Percentiles rank a stretch among this genome's conserved stretches.
phyloP scores from a whole-genome alignment of 2,329 filamentous ascomycete species.

The Ascomycota sp. region DNA sequence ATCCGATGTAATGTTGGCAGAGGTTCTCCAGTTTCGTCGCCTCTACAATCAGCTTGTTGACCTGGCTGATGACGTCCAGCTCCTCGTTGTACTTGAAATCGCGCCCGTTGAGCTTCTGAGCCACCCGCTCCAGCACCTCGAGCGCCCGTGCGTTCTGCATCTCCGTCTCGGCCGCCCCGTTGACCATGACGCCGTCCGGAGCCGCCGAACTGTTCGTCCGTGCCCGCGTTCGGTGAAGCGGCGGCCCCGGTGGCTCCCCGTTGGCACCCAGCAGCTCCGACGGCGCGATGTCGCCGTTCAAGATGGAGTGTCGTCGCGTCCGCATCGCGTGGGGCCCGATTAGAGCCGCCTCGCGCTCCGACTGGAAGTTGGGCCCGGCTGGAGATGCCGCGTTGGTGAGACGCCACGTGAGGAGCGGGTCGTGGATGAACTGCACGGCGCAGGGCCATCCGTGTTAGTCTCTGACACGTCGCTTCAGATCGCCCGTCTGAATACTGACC shows the following conservation, averaged over 20 bases:
- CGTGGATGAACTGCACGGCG: slow-evolving; percentile 66
- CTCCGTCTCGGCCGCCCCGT: slow-evolving; percentile 34
- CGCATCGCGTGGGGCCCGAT: slow-evolving; percentile 24
- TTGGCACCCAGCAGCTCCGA: slow-evolving; percentile 29
- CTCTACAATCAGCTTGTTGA: slow-evolving; percentile 83
- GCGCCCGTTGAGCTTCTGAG: slow-evolving; percentile 81
- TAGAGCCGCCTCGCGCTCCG: slow-evolving; percentile 33
- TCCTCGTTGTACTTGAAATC: slow-evolving; percentile 80
- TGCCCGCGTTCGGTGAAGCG: slow-evolving; percentile 26
- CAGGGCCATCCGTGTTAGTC: neutral
- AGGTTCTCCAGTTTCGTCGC: slow-evolving; percentile 93
- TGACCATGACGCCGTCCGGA: slow-evolving; percentile 13
- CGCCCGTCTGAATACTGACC: slow-evolving; percentile 30
- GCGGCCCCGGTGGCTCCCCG: slow-evolving; percentile 21
- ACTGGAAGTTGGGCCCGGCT: slow-evolving; percentile 42
- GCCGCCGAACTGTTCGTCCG: slow-evolving; percentile 35
- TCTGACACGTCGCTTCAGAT: neutral
- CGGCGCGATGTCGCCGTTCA: slow-evolving; percentile 38
- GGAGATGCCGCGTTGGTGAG: slow-evolving; percentile 44
- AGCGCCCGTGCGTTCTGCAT: slow-evolving; percentile 82
- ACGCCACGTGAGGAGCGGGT: slow-evolving; percentile 95
- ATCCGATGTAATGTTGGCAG: slow-evolving; percentile 96
- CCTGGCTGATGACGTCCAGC: slow-evolving; percentile 65
- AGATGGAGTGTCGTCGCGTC: slow-evolving; percentile 43
- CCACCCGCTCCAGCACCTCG: slow-evolving; percentile 75